Conservation (phyloP, 1,284 basidiomycete genomes). For the Ceratobasidium sp. region DNA sequence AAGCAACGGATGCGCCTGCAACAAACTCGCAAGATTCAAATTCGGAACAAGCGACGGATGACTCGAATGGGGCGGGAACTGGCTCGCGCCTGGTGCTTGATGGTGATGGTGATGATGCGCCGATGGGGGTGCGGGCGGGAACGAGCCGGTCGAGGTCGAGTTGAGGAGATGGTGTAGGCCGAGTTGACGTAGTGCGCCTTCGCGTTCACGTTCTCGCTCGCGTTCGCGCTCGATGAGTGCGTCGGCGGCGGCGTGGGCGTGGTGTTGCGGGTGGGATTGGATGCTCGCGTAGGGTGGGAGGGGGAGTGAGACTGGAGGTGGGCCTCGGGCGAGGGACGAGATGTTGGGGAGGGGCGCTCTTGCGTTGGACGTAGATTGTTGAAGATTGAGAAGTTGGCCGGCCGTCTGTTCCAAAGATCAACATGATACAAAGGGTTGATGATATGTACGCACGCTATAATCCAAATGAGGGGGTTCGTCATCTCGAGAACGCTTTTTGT, state of each 20-base stretch:
- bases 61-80: constrained; percentile 27
- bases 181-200: constrained; percentile 43
- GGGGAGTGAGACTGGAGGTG: constrained; percentile 28
- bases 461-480: constrained; percentile 36
- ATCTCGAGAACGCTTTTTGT: constrained; percentile 35
- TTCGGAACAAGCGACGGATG: constrained; percentile 36
- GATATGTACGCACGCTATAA: background rate
- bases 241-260: constrained; percentile 12
- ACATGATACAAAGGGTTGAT: background rate
- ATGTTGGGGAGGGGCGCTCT: constrained; percentile 25
- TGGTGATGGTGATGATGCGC: background rate
- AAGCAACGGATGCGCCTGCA: constrained; percentile 23
- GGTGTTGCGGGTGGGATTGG: constrained; percentile 6
- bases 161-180: constrained; percentile 40
- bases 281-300: constrained; percentile 21
- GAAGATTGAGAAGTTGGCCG: constrained; percentile 31
- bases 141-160: background rate
- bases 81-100: background rate
- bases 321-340: constrained; percentile 27
- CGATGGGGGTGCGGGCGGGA: background rate
- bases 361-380: constrained; percentile 11
- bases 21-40: constrained; percentile 19
- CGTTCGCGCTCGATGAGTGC: constrained; percentile 42
- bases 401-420: background rate
- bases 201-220: constrained; percentile 40